phyloP scores from a whole-genome alignment of 768 basidiomycete species.

The Collybia mongolica region DNA sequence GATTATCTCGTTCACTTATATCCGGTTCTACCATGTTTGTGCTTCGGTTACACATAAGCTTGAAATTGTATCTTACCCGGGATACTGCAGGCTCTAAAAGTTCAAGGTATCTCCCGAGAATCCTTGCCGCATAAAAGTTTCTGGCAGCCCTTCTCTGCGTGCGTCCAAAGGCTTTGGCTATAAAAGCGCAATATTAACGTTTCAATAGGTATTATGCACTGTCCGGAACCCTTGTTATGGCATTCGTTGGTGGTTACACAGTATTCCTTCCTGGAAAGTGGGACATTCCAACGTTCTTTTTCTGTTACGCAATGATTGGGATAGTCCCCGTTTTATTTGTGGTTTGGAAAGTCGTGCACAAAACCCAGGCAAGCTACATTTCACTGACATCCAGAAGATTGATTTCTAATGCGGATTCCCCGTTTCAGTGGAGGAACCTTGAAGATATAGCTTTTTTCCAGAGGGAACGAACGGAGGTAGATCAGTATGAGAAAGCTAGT shows the following conservation, averaged over 20 bases:
- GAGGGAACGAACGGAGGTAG: conserved; percentile 38
- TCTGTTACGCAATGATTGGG: conserved; percentile 47
- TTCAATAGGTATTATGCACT: conserved; percentile 43
- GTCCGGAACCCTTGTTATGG: conserved; percentile 41
- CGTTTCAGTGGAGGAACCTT: conserved; percentile 35
- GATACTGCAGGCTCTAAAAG: conserved; percentile 36
- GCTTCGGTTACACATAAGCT: not conserved
- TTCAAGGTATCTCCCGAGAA: conserved; percentile 43
- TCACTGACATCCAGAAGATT: not conserved
- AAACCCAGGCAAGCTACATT: conserved; percentile 31
- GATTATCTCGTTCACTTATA: conserved; percentile 45
- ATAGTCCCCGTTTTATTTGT: conserved; percentile 41
- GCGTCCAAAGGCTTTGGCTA: conserved; percentile 7
- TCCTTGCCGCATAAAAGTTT: conserved; percentile 41
- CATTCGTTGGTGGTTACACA: conserved; percentile 46
- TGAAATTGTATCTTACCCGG: not conserved
- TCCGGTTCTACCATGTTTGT: conserved; percentile 45
- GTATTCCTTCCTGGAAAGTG: conserved; percentile 53
- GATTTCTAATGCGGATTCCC: not conserved
- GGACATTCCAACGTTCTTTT: conserved; percentile 46
- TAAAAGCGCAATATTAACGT: not conserved
- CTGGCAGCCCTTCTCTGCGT: conserved; percentile 55
- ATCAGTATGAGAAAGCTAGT: conserved; percentile 38
- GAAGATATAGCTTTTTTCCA: conserved; percentile 44
- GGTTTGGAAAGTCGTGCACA: conserved; percentile 42